phyloP scores from a whole-genome alignment of 176 grass and related monocot genomes.

The Oryza nivara region DNA sequence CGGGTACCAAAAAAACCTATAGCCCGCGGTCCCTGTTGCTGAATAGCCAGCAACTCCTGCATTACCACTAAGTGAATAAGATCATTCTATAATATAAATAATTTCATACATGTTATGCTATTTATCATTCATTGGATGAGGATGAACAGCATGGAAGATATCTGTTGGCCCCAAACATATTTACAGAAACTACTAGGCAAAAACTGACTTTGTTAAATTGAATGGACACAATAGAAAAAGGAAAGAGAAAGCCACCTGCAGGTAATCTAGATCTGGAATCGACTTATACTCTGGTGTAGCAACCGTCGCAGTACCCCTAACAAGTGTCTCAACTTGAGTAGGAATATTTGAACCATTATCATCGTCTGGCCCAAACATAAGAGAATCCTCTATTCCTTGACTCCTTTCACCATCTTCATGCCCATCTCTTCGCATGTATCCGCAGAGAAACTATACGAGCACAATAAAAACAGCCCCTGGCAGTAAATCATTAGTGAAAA shows the following conservation, averaged over 20 bases:
- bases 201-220: not conserved
- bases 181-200: constrained; percentile 16
- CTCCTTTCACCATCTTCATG: constrained; percentile 42
- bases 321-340: constrained; percentile 68
- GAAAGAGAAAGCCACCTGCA: constrained; percentile 63
- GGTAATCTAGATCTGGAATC: constrained; percentile 87
- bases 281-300: constrained; percentile 79
- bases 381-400: constrained; percentile 41
- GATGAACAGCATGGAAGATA: not conserved
- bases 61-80: constrained; percentile 33
- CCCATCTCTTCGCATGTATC: constrained; percentile 62
- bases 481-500: constrained; percentile 98
- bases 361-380: constrained; percentile 54
- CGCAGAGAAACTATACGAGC: constrained; percentile 73
- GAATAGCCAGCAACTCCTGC: constrained; percentile 96
- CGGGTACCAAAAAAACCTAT: constrained; percentile 98
- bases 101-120: constrained; percentile 1
- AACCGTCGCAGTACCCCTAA: constrained; percentile 61
- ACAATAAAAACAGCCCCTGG: constrained; percentile 95
- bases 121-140: not conserved
- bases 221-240: constrained; percentile 13
- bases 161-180: not conserved
- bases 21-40: constrained; percentile 90
- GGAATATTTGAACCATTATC: constrained; percentile 72
- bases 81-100: constrained; percentile 22